Evolutionary conservation across 1,139 yeast genomes (phyloP).

Genomic region (Yamadazyma sp.): DNA sequence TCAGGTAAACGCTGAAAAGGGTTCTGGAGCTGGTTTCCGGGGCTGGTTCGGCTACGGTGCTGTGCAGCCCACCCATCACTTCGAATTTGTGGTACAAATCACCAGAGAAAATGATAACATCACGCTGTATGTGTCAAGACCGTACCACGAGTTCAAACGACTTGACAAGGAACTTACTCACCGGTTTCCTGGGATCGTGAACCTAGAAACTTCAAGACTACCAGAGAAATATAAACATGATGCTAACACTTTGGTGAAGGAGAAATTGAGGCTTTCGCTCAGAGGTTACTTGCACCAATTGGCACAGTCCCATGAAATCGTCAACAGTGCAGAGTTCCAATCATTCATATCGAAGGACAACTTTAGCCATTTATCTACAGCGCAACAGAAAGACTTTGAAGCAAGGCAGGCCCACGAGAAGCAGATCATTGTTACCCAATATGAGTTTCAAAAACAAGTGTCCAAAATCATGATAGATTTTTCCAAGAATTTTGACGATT

Average conservation of each 20-base stretch:
- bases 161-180: slow-evolving; percentile 39
- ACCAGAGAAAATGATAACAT: slow-evolving; percentile 18
- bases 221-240: slow-evolving; percentile 55
- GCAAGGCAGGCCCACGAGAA: slow-evolving; percentile 62
- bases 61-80: slow-evolving; percentile 26
- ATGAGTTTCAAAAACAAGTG: slow-evolving; percentile 72
- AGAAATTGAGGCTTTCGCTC: slow-evolving; percentile 70
- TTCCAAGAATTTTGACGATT: slow-evolving; percentile 50
- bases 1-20: slow-evolving; percentile 4
- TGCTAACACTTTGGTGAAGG: slow-evolving; percentile 33
- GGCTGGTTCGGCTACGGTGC: slow-evolving; percentile 7
- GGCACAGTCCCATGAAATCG: slow-evolving; percentile 53
- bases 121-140: slow-evolving; percentile 53
- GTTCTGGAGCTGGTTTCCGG: not conserved
- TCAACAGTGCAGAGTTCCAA: slow-evolving; percentile 49
- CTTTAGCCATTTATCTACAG: slow-evolving; percentile 24
- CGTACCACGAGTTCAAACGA: slow-evolving; percentile 64
- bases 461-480: slow-evolving; percentile 40
- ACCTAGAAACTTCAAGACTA: slow-evolving; percentile 50
- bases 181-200: slow-evolving; percentile 61
- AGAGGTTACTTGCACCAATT: slow-evolving; percentile 68
- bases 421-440: slow-evolving; percentile 61
- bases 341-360: slow-evolving; percentile 50
- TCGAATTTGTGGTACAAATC: slow-evolving; percentile 46
- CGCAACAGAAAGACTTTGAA: slow-evolving; percentile 55